Conservation (phyloP, 2,329 filamentous ascomycete species). For the Colletotrichum endophyticum region DNA sequence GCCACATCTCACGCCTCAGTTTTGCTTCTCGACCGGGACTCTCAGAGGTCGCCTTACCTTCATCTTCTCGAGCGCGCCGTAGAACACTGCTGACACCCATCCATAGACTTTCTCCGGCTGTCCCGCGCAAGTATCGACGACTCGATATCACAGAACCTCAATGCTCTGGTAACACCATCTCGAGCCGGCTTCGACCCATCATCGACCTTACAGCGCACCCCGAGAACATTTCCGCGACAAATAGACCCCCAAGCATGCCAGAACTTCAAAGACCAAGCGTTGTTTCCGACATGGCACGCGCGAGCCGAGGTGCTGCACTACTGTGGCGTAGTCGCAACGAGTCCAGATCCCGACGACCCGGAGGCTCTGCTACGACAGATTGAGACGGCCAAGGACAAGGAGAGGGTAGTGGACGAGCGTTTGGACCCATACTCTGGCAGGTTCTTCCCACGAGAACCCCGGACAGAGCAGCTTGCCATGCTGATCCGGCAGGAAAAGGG, state of each 20-base stretch:
- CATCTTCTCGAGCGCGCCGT: not conserved
- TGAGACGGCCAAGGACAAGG: slow-evolving; percentile 72
- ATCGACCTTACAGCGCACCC: slow-evolving; percentile 71
- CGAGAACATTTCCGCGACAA: slow-evolving; percentile 52
- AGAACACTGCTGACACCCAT: not conserved
- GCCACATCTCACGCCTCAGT: slow-evolving; percentile 71
- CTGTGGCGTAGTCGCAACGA: slow-evolving; percentile 86
- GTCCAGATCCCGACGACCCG: slow-evolving; percentile 86
- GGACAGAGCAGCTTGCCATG: slow-evolving; percentile 79
- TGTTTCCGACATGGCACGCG: slow-evolving; percentile 89
- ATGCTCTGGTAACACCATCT: slow-evolving; percentile 82
- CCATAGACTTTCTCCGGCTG: slow-evolving; percentile 83
- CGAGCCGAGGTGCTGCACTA: slow-evolving; percentile 86
- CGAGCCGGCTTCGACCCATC: slow-evolving; percentile 76
- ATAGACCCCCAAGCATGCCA: slow-evolving; percentile 70
- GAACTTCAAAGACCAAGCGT: slow-evolving; percentile 74
- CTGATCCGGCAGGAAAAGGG: slow-evolving; percentile 76
- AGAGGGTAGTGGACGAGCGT: slow-evolving; percentile 82
- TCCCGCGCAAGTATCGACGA: slow-evolving; percentile 89
- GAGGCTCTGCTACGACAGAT: slow-evolving; percentile 72
- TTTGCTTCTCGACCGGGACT: slow-evolving; percentile 76
- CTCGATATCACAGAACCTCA: slow-evolving; percentile 90
- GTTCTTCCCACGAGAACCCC: slow-evolving; percentile 79
- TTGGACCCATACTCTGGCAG: slow-evolving; percentile 89
- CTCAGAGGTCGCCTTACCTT: slow-evolving; percentile 63